Percentiles rank a stretch among this genome's conserved stretches.
Evolutionary conservation across 345 rosid genomes (phyloP).

Genomic region (Citrus medica): DNA sequence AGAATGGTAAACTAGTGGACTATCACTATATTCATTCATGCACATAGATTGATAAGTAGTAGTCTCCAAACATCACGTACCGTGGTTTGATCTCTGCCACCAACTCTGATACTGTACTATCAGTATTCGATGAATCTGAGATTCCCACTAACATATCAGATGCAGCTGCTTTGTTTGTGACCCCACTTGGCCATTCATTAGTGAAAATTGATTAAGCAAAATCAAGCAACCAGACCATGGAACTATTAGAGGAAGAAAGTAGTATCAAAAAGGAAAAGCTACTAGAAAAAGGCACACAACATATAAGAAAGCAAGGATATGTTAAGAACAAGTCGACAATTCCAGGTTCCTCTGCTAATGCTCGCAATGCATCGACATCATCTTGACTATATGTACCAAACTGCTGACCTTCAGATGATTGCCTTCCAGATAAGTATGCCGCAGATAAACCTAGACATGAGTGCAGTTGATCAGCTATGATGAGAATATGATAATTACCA

Average conservation of each 20-base stretch:
- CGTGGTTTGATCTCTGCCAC: constrained; percentile 90
- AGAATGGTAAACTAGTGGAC: neutral
- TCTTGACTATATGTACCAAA: constrained; percentile 78
- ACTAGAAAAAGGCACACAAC: neutral
- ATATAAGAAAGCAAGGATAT: constrained; percentile 57
- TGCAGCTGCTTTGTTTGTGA: constrained; percentile 49
- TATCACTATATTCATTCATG: neutral
- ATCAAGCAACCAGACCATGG: constrained; percentile 9
- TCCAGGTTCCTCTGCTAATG: constrained; percentile 88
- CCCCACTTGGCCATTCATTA: constrained; percentile 94
- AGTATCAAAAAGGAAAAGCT: neutral
- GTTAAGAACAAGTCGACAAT: constrained; percentile 72
- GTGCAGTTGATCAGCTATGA: constrained; percentile 20
- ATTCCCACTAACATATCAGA: constrained; percentile 51
- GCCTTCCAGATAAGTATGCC: constrained; percentile 85
- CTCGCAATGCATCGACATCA: constrained; percentile 87
- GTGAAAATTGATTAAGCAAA: constrained; percentile 55
- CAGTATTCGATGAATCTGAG: constrained; percentile 54
- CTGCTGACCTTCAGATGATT: constrained; percentile 43
- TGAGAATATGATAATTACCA: neutral
- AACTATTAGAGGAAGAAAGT: neutral
- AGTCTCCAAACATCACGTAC: constrained; percentile 35
- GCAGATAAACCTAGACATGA: constrained; percentile 63
- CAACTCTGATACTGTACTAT: constrained; percentile 59
- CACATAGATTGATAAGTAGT: neutral